Evolutionary conservation across 371 early-diverging fungal species (phyloP), one percentile per base, ranked within the genome.

Genomic region (Haplosporangium sp.): DNA sequence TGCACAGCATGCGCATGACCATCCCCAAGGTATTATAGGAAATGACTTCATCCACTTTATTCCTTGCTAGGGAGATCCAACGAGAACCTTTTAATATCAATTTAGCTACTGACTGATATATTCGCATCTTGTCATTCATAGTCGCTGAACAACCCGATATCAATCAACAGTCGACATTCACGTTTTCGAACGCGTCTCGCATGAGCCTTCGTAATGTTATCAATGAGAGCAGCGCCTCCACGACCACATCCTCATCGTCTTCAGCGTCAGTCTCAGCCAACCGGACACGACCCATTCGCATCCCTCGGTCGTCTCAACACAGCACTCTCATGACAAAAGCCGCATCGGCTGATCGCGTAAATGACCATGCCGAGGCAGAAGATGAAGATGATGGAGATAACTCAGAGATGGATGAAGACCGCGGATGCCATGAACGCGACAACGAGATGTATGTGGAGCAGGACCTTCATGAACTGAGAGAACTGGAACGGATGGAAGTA

Each of bases 71-170:
- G 12, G n/a, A 23, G n/a, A 29, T 29, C 29, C 29, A 29, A 29
- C 29, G 29, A 29, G 29, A 29, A 29, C 4, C 3, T n/a, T 5
- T 46, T 46, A 16, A 46, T 46, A 46, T 46, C 14, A 11, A 13
- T 13, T 5, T 46, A 46, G 46, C 11, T 46, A 46, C 46, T 46
- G 46, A 46, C 46, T 46, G 46, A 11, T 46, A 1, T 46, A 46
- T 23, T 58, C 23, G 12, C 50, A 50, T 50, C 18, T 37, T n/a
- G 8, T 16, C 13, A 12, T 21, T 45, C 13, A n/a, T 36, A 70
- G 71, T 70, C 53, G 60, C 65, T 36, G 72, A 64, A 60, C 72
- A 64, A 43, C 61, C 65, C 29, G 65, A 60, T 1, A 71, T 71
- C 55, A 64, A 59, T 4, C 61, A 65, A 14, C 46, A 57, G 50